Evolutionary conservation across 306 rosid genomes (phyloP), one percentile per base, ranked within the genome.

Genomic region (Cucumis hystrix): DNA sequence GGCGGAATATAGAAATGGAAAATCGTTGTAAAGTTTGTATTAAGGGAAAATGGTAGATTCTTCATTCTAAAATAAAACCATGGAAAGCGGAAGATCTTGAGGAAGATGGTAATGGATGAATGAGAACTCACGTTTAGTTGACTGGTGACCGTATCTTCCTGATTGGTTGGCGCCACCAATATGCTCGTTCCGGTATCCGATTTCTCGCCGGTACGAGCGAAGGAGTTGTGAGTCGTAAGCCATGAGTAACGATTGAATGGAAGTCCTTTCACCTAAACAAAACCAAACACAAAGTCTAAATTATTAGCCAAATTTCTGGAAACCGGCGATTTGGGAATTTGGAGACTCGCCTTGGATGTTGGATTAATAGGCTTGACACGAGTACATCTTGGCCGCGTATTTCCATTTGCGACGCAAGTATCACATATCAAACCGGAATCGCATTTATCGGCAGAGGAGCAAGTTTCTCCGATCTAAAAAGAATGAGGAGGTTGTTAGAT

Each of bases 221-320:
- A 95, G 14, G 98, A 89, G 35, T 95, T 95, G 85, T 95, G 98
- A 39, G 97, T 89, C 28, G 98, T 95, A n/a, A 95, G 85, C 98
- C 98, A 95, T 57, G 98, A 84, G 80, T 92, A 95, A 20, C 78
- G 86, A 64, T 95, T 92, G 63, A 90, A 95, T n/a, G 97, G 86
- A 61, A 95, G 59, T 13, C 90, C 91, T 23, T 87, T 90, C 71
- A 89, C 95, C 98, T 94, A 35, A 9, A 43, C 52, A 1, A 54
- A 62, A 39, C 62, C 12, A 51, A 64, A 55, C 60, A 55, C 2
- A 18, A 9, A 14, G n/a, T 2, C 49, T 1, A n/a, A 64, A 52
- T 15, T 21, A 40, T 56, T 8, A 35, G 12, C 11, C 0, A 17
- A 79, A 73, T 47, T n/a, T 51, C 57, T 16, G 18, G 75, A 57